Evolutionary conservation across 163 green algal species (phyloP), one percentile per base, ranked within the genome.

Genomic region (Scenedesmus sp.): DNA sequence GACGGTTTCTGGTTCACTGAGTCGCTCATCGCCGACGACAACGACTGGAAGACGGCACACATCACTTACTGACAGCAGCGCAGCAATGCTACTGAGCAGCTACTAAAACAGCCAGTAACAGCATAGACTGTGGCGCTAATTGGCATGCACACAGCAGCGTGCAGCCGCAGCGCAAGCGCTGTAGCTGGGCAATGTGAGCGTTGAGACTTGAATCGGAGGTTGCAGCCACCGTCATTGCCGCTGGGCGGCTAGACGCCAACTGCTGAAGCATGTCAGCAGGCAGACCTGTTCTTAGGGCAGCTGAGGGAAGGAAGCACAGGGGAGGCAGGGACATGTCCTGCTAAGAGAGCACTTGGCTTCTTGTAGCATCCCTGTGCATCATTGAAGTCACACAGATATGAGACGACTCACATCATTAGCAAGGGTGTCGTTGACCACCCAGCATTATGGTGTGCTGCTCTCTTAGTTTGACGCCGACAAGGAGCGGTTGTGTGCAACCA

Each of bases 1-100:
- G 91, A 96, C 76, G 93, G 93, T 72, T 95, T 92, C 44, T 95
- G 91, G 90, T 94, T 93, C 80, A 94, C 91, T 22, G 65, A 93
- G 53, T 89, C 89, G 12, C 72, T 94, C 0, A 46, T 91, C 26
- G 56, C 80, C 12, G 86, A 94, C 40, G 89, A 40, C 22, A 85
- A 90, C 26, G 89, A 92, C 82, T 92, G 88, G 88, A 92, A 81
- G 22, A 68, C 79, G 12, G 22, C 44, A 6, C 61, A 81, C 1
- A 87, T 91, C 78, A 87, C 73, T 3, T 91, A 68, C 43, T 91
- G 85, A 90, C 37, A 35, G 59, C 59, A 33, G 30, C 9, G 30
- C 30, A 37, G 30, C 30, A 37, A 30, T 40, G 30, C 9, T n/a
- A n/a, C n/a, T n/a, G n/a, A n/a, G n/a, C n/a, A n/a, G n/a, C n/a